Base-by-base conservation (phyloP, 805 yeast genomes). In the Kurtzmaniella cleridarum region DNA sequence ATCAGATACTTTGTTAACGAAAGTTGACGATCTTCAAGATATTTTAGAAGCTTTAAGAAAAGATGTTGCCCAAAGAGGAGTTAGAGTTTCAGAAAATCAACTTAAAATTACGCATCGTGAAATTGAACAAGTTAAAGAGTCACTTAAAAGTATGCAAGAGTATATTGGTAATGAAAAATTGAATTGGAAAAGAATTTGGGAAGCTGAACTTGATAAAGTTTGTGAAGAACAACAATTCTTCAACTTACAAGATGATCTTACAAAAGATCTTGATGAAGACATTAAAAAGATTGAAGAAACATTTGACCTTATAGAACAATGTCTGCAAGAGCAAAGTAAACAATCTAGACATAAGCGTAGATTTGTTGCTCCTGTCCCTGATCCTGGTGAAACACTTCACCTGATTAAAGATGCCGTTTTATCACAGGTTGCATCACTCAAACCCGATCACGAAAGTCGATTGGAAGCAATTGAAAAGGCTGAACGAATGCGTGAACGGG, bases 171-270 rank as follows among this genome's bases (percentile, higher is more conserved):
- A 68, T 3, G 98, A 89, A 54, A 84, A 84, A 47, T 81, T 89
- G 5, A 79, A 78, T 26, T 89, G 98, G 96, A 85, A 86, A 54
- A 77, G 77, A 48, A 81, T 87, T 7, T 91, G 98, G 97, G 96
- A 90, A 55, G 67, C 81, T 4, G 96, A 89, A 54, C 72, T 93
- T 40, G 93, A 88, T 44, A 81, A 82, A 28, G 91, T 93, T 11
- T 84, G 95, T 47, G 95, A 88, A 52, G 97, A 90, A 53, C 98
- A 93, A 58, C 95, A 91, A 48, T 88, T 88, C 57, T 79, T 90
- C 62, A 85, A 85, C 40, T 72, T 88, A 14, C 97, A 91, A 59
- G 96, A 88, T 51, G 95, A 87, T 43, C 73, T 95, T 39, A 77
- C 87, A 1, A 71, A 70, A 24, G 95, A 91, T 54, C 62, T 93